Conservation (phyloP, 2,329 filamentous ascomycete genomes). For the Incumbomyces lentus region DNA sequence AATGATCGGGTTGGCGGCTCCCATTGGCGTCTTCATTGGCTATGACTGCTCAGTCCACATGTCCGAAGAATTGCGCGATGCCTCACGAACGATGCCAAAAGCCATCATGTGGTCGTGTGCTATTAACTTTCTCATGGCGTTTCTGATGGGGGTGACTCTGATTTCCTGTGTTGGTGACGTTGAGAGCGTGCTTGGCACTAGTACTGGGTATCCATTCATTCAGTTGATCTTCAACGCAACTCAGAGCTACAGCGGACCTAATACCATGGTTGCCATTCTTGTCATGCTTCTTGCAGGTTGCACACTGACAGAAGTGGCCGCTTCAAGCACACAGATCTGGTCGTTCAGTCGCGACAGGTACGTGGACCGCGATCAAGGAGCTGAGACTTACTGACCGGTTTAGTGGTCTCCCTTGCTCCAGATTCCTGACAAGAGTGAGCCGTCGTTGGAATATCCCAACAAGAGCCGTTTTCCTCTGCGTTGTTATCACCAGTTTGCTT, state of each 20-base stretch:
- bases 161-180: constrained; percentile 27
- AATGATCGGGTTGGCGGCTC: constrained; percentile 31
- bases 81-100: constrained; percentile 26
- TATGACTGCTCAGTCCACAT: constrained; percentile 37
- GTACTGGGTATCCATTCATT: constrained; percentile 29
- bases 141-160: constrained; percentile 28
- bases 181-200: constrained; percentile 20
- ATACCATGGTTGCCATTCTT: constrained; percentile 14
- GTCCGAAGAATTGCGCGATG: constrained; percentile 33
- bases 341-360: constrained; percentile 12
- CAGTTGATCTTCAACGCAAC: constrained; percentile 27
- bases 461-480: constrained; percentile 28
- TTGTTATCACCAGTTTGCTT: constrained; percentile 28
- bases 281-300: constrained; percentile 17
- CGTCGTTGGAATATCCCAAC: constrained; percentile 30
- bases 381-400: too few relatives aligned
- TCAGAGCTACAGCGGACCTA: constrained; percentile 21
- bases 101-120: constrained; percentile 28
- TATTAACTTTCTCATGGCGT: constrained; percentile 28
- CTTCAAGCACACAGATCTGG: constrained; percentile 28
- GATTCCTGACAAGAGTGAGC: constrained; percentile 7
- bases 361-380: too few relatives aligned
- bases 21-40: constrained; percentile 32
- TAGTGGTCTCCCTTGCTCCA: constrained; percentile 8
- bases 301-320: constrained; percentile 26